Conservation (phyloP, 768 basidiomycete species). For the Infundibulicybe gibba region DNA sequence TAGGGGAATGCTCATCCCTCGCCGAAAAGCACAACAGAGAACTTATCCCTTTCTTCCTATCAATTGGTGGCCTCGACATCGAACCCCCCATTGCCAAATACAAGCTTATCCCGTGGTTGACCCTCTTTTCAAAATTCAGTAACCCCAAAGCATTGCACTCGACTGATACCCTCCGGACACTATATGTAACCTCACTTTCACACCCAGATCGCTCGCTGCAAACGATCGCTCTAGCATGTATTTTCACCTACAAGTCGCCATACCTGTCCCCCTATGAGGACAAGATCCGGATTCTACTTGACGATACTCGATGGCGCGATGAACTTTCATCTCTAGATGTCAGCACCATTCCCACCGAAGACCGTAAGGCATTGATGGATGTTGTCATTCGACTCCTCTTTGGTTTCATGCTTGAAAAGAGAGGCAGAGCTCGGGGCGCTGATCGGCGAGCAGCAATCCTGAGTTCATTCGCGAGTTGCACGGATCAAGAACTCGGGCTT, state of each 20-base stretch:
- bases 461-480: constrained; percentile 63
- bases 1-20: constrained; percentile 66
- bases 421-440: constrained; percentile 62
- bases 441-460: constrained; percentile 77
- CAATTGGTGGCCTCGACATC: constrained; percentile 35
- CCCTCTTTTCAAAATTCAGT: constrained; percentile 82
- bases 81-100: constrained; percentile 46
- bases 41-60: constrained; percentile 82
- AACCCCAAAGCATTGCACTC: constrained; percentile 89
- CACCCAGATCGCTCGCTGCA: constrained; percentile 84
- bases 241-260: constrained; percentile 79
- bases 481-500: constrained; percentile 67
- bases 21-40: constrained; percentile 87
- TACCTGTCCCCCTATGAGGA: constrained; percentile 54
- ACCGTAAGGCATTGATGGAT: constrained; percentile 65
- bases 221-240: constrained; percentile 66
- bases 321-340: constrained; percentile 73
- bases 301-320: constrained; percentile 89
- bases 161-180: constrained; percentile 54
- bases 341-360: constrained; percentile 42
- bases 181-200: constrained; percentile 77
- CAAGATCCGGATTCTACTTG: constrained; percentile 67
- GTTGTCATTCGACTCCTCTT: constrained; percentile 75
- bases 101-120: constrained; percentile 74
- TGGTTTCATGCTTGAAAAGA: constrained; percentile 82